phyloP scores from a whole-genome alignment of 2,329 filamentous ascomycete species.

The Arthrobotrys sphaeroides region DNA sequence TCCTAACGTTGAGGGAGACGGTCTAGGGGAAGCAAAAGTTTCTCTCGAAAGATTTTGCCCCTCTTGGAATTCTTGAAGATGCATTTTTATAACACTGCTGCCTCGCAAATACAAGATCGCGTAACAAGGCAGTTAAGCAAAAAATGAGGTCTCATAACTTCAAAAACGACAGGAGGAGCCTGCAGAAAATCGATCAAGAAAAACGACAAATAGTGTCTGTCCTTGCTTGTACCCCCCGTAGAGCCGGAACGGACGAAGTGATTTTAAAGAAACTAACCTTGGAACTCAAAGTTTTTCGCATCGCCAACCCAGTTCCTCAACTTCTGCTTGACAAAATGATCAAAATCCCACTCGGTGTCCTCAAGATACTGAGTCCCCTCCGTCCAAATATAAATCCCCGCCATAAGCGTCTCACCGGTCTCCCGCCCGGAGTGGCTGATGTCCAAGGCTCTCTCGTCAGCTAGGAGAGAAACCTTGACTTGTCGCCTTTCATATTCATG shows the following conservation, averaged over 20 bases:
- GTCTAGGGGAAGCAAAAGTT: constrained; percentile 40
- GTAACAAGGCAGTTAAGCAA: constrained; percentile 35
- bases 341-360: constrained; percentile 84
- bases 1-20: constrained; percentile 1
- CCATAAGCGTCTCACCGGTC: constrained; percentile 65
- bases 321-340: constrained; percentile 81
- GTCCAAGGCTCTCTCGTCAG: constrained; percentile 60
- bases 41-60: constrained; percentile 44
- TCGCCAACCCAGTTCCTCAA: constrained; percentile 69
- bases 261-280: constrained; percentile 45
- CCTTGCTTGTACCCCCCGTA: constrained; percentile 20
- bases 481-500: constrained; percentile 71
- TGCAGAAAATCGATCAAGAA: constrained; percentile 24
- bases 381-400: constrained; percentile 74
- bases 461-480: constrained; percentile 64
- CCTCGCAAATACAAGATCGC: constrained; percentile 50
- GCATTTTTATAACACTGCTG: constrained; percentile 36
- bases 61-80: constrained; percentile 39
- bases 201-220: constrained; percentile 6
- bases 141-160: constrained; percentile 30
- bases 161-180: constrained; percentile 10
- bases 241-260: constrained; percentile 8
- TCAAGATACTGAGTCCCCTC: constrained; percentile 68
- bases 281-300: constrained; percentile 51
- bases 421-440: constrained; percentile 56